phyloP scores from a whole-genome alignment of 2,329 filamentous ascomycete species.

The Alternaria gaisen region DNA sequence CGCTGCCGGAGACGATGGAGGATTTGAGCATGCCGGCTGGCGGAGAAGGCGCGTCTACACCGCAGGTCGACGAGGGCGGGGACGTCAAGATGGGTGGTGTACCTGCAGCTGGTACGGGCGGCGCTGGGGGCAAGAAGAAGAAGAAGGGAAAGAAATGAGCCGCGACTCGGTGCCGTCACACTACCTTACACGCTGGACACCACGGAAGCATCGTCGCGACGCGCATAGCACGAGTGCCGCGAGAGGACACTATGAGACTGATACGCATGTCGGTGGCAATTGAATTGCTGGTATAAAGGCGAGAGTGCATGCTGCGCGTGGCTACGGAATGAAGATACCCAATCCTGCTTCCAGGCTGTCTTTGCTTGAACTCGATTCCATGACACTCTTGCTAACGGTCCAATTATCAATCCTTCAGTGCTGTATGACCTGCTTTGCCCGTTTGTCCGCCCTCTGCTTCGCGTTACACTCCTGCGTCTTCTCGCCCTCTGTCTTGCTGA shows the following conservation, averaged over 20 bases:
- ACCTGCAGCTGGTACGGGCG: constrained; percentile 29
- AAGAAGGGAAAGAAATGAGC: constrained; percentile 61
- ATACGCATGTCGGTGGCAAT: background rate
- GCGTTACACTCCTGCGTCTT: background rate
- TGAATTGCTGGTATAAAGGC: background rate
- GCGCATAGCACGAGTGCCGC: background rate
- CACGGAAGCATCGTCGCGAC: background rate
- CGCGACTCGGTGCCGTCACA: background rate
- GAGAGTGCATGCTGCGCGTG: background rate
- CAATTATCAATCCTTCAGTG: too few species aligned
- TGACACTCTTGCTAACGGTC: background rate
- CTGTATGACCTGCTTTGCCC: background rate
- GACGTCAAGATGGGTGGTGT: constrained; percentile 43
- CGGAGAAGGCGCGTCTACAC: constrained; percentile 41
- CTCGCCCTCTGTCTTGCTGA: constrained; percentile 5
- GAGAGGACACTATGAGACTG: background rate
- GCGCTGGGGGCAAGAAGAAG: constrained; percentile 57
- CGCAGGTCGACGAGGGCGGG: constrained; percentile 41
- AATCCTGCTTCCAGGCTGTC: background rate
- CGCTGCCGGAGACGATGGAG: constrained; percentile 55
- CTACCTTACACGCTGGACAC: background rate
- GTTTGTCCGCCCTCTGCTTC: background rate
- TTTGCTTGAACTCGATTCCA: background rate
- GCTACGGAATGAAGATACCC: constrained; percentile 15
- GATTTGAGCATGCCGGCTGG: constrained; percentile 48